These are phyloP conservation scores for Erodium moschatum DNA, from an alignment of 441 rosid genomes.

Conservation along the genomic window DNA sequence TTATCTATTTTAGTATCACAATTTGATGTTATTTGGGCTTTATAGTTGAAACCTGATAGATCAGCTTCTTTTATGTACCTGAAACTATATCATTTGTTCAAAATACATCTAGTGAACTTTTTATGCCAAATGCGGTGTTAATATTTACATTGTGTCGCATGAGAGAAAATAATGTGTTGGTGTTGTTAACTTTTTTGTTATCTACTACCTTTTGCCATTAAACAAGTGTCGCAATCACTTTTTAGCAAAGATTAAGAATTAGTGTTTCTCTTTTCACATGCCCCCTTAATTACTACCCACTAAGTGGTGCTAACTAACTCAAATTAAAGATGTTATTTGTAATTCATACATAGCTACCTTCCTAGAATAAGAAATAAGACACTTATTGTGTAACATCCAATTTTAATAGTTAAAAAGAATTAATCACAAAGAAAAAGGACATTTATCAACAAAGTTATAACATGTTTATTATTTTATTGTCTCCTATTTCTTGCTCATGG, in stretches of 20 bases:
- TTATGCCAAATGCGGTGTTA: not conserved
- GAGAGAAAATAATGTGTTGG: not conserved
- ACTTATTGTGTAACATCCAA: no score
- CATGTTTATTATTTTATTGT: not conserved
- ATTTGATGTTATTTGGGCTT: constrained; percentile 20
- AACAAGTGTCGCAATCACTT: not conserved
- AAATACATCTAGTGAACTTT: not conserved
- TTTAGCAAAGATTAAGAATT: not conserved
- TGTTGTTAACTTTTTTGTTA: not conserved
- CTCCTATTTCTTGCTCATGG: constrained; percentile 3
- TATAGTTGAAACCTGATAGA: not conserved
- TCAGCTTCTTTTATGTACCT: not conserved
- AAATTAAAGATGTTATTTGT: no score
- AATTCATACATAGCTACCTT: not conserved
- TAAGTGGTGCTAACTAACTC: not conserved
- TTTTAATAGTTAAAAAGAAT: not conserved
- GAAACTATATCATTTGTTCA: not conserved
- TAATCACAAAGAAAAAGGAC: not conserved
- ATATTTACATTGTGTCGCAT: not conserved
- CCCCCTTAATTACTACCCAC: not conserved
- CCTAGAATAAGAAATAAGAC: not conserved
- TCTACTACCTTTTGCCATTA: not conserved
- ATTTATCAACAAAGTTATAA: not conserved
- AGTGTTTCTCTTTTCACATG: not conserved
- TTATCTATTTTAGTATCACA: not conserved